Conservation (phyloP, 1,284 basidiomycete genomes). For the Chalciporus piperatoides region DNA sequence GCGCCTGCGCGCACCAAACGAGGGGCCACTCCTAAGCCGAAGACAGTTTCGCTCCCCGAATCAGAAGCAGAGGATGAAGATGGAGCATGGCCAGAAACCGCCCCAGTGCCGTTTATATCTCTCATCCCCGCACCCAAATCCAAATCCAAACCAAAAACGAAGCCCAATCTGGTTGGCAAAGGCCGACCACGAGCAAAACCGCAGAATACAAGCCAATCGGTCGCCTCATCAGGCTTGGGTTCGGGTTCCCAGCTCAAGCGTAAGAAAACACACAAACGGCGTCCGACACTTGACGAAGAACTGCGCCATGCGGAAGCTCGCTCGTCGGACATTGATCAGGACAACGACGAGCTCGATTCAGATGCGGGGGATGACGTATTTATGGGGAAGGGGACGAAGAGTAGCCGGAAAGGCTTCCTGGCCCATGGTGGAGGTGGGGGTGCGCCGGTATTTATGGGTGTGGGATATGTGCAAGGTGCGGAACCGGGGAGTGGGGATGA, state of each 20-base stretch:
- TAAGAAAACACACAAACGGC: constrained; percentile 28
- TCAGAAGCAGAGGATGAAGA: constrained; percentile 27
- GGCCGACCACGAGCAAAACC: constrained; percentile 15
- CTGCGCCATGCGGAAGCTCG: constrained; percentile 44
- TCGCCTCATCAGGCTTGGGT: constrained; percentile 6
- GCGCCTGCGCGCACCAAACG: constrained; percentile 47
- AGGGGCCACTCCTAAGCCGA: constrained; percentile 23
- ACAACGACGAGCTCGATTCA: constrained; percentile 31
- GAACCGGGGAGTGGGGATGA: constrained; percentile 28
- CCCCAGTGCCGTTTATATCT: constrained; percentile 24
- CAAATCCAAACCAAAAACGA: constrained; percentile 18
- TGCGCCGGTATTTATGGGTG: constrained; percentile 61
- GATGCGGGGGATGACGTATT: constrained; percentile 44
- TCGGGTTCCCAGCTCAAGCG: constrained; percentile 25
- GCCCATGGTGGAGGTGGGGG: constrained; percentile 71
- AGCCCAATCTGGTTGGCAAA: constrained; percentile 17
- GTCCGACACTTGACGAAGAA: constrained; percentile 64
- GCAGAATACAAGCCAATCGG: constrained; percentile 1
- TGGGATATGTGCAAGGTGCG: constrained; percentile 55
- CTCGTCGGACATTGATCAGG: constrained; percentile 32
- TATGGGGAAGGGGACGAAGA: constrained; percentile 50
- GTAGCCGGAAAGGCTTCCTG: constrained; percentile 56
- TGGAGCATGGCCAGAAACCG: constrained; percentile 25
- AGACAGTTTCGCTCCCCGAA: constrained; percentile 5
- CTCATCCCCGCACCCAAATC: constrained; percentile 24